Percentiles rank a stretch among this genome's conserved stretches.
phyloP scores from a whole-genome alignment of 495 filamentous ascomycete species.

The Pyrenula massariospora region DNA sequence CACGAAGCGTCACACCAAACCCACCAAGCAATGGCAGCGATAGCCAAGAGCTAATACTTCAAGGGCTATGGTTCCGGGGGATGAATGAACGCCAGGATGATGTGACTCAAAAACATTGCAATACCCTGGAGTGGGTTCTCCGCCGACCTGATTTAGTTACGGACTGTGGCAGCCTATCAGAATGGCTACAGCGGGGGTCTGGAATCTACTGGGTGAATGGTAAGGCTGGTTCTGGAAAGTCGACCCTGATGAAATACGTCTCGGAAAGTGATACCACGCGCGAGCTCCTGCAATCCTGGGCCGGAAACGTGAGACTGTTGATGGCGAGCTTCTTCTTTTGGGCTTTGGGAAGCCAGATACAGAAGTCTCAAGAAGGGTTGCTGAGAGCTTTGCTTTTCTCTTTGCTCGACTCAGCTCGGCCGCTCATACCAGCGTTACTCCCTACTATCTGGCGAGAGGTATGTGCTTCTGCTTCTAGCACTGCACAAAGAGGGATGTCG shows the following conservation, averaged over 20 bases:
- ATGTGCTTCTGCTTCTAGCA: conserved; percentile 1
- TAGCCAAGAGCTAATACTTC: too few relatives aligned
- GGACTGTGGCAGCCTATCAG: conserved; percentile 8
- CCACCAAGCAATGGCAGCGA: too few relatives aligned
- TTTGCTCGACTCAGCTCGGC: conserved; percentile 16
- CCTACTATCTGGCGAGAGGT: conserved; percentile 7
- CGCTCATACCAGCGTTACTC: conserved; percentile 16
- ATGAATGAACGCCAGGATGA: conserved; percentile 1
- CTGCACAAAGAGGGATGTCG: not conserved
- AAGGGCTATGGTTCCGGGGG: not conserved
- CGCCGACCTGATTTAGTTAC: not conserved
- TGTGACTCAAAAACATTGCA: conserved; percentile 1
- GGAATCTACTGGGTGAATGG: conserved; percentile 23
- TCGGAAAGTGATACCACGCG: conserved; percentile 6
- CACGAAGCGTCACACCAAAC: too few relatives aligned
- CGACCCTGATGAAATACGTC: conserved; percentile 34
- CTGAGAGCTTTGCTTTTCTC: conserved; percentile 27
- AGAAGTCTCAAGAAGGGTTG: conserved; percentile 32
- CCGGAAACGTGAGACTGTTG: conserved; percentile 15
- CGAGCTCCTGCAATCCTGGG: conserved; percentile 14
- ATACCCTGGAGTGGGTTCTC: conserved; percentile 10
- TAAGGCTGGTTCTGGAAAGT: conserved; percentile 32
- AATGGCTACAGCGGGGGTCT: conserved; percentile 17
- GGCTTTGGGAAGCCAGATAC: conserved; percentile 19
- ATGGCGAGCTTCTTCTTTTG: conserved; percentile 35